Evolutionary conservation across 2,329 filamentous ascomycete species (phyloP).

Genomic region (Hansfordia pulvinata): DNA sequence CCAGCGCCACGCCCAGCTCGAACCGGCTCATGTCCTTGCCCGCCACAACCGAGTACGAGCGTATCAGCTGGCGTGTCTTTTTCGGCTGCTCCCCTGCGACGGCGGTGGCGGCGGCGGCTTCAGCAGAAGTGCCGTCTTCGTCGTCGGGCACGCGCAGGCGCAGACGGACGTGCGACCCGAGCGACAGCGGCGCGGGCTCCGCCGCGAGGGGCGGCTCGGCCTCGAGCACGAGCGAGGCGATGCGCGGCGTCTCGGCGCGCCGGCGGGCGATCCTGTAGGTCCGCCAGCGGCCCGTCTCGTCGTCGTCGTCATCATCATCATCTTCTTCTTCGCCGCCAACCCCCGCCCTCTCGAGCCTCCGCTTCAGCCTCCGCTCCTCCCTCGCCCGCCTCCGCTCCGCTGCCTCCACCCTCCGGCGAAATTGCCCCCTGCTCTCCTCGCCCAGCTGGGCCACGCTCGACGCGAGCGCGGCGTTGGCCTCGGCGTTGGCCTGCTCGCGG

Average conservation of each 20-base stretch:
- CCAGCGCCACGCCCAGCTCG: conserved; percentile 44
- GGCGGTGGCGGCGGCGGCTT: no score
- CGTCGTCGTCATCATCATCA: conserved; percentile 9
- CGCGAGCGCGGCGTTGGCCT: conserved; percentile 37
- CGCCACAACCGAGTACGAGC: conserved; percentile 47
- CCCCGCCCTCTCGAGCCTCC: conserved; percentile 9
- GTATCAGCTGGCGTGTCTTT: conserved; percentile 39
- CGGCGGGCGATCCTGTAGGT: conserved; percentile 35
- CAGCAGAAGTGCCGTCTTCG: no score
- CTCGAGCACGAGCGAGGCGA: conserved; percentile 39
- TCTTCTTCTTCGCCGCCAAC: conserved; percentile 6
- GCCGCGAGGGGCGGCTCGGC: conserved; percentile 20
- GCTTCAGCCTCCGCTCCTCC: conserved; percentile 18
- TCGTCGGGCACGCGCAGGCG: no score
- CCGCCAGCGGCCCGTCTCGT: conserved; percentile 22
- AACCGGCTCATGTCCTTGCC: conserved; percentile 35
- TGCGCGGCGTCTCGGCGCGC: conserved; percentile 31
- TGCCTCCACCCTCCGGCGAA: conserved; percentile 36
- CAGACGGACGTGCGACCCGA: conserved; percentile 41
- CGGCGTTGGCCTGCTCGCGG: conserved; percentile 33
- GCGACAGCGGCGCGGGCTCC: conserved; percentile 14
- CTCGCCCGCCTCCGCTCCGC: no score
- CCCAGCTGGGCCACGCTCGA: conserved; percentile 35
- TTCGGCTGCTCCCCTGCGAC: no score
- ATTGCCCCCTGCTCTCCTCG: conserved; percentile 31